phyloP scores from a whole-genome alignment of 2,329 filamentous ascomycete species.

The Lachnellula hyalina region DNA sequence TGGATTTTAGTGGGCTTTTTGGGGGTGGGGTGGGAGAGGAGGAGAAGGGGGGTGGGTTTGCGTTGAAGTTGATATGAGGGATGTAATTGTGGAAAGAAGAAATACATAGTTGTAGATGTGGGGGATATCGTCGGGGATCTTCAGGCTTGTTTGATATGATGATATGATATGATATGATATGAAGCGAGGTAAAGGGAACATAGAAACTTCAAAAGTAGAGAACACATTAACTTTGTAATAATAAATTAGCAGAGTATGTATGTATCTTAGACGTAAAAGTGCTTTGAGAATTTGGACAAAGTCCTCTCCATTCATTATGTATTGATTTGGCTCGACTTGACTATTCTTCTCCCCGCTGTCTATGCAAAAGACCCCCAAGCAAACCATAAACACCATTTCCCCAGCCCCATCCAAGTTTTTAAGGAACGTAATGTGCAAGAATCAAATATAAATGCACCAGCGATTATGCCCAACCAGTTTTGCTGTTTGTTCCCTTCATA shows the following conservation, averaged over 20 bases:
- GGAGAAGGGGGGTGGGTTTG: slow-evolving; percentile 61
- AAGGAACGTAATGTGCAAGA: slow-evolving; percentile 14
- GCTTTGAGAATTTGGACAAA: neutral
- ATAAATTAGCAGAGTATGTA: too few relatives aligned
- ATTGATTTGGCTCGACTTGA: neutral
- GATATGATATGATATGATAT: too few relatives aligned
- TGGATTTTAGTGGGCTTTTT: slow-evolving; percentile 69
- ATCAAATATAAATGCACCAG: slow-evolving; percentile 7
- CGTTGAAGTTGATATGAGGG: slow-evolving; percentile 53
- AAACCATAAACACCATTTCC: slow-evolving; percentile 16
- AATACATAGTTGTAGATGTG: too few relatives aligned
- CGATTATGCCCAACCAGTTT: neutral
- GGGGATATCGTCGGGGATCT: too few relatives aligned
- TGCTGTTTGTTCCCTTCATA: neutral
- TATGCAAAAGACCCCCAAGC: slow-evolving; percentile 16
- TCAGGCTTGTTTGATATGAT: too few relatives aligned
- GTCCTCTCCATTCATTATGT: slow-evolving; percentile 4
- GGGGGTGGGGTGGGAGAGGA: slow-evolving; percentile 55
- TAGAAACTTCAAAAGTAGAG: neutral
- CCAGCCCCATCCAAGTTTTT: slow-evolving; percentile 4
- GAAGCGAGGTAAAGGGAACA: neutral
- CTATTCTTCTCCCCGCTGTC: slow-evolving; percentile 12
- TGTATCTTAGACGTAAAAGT: too few relatives aligned
- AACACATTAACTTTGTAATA: too few relatives aligned
- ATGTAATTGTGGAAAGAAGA: neutral